Evolutionary conservation across 768 basidiomycete species (phyloP), one percentile per base, ranked within the genome.

Genomic region (Suillus weaverae): DNA sequence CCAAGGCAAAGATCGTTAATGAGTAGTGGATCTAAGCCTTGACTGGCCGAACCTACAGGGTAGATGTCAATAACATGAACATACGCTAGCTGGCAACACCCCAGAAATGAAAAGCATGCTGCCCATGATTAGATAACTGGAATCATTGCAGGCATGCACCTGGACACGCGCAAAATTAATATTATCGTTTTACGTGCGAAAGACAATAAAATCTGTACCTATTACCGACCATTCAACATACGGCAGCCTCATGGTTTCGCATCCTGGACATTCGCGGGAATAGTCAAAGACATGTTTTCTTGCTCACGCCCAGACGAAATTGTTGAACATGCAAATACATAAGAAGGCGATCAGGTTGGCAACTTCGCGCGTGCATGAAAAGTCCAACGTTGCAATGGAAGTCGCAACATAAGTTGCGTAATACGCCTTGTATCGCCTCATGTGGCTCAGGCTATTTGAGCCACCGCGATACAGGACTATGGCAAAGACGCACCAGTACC

Each of bases 61-160:
- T 22, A 38, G 8, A 57, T 39, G 18, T 20, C 39, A 41, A 59
- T 32, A 18, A 41, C 26, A 10, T 59, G 38, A 41, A 59, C 38
- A 7, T 41, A 41, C 18, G 11, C 57, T 26, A 26, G 51, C 30
- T 18, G 38, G 38, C 56, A 26, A 26, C 38, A 18, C 36, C 55
- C 38, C 57, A 30, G 39, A 59, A 59, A 59, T 59, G 57, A 59
- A 41, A 59, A 59, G 57, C 38, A 32, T 30, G 39, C 39, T 20
- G 57, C 18, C 38, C 39, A 41, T 30, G 39, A 59, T 59, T 59
- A 59, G 57, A 59, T 59, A 41, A 30, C 39, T 59, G 3, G 22
- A 59, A 59, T 39, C 57, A 33, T 54, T 54, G 32, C 20, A 20
- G 53, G 6, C 53, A 54, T 35, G 57, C 57, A 30, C 38, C 18